These are phyloP conservation scores for Alternaria postmessia DNA, from an alignment of 2,329 filamentous ascomycete genomes.

Conservation along the genomic window DNA sequence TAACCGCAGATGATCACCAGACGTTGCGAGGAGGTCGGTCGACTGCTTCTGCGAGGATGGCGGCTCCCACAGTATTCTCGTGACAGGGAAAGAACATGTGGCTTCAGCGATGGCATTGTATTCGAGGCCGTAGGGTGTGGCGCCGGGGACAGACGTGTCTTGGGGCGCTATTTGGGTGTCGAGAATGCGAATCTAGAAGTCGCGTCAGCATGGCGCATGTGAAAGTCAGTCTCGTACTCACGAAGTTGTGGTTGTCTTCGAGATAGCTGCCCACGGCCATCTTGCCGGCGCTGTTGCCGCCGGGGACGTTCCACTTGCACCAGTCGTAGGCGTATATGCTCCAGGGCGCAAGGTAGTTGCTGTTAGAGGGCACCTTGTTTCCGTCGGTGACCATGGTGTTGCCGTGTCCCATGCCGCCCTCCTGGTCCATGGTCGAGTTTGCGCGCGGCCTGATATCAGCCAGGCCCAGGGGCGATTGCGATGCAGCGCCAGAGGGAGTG, in stretches of 20 bases:
- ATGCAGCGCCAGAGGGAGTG: constrained; percentile 65
- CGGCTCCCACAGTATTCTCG: constrained; percentile 93
- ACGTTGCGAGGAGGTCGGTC: constrained; percentile 93
- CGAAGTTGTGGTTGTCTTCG: constrained; percentile 98
- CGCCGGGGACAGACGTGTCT: constrained; percentile 71
- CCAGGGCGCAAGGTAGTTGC: constrained; percentile 94
- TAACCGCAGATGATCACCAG: constrained; percentile 88
- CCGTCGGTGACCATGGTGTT: constrained; percentile 68
- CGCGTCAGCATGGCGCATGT: constrained; percentile 17
- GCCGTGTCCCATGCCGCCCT: constrained; percentile 66
- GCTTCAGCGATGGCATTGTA: constrained; percentile 95
- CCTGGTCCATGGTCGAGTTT: constrained; percentile 81
- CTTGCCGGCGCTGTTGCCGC: constrained; percentile 78
- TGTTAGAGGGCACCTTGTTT: constrained; percentile 73
- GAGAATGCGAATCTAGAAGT: constrained; percentile 87
- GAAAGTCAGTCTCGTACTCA: constrained; percentile 56
- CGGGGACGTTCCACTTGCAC: constrained; percentile 94
- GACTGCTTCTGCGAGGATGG: constrained; percentile 94
- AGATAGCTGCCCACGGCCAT: constrained; percentile 95
- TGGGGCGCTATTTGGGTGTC: constrained; percentile 82
- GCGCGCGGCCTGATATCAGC: constrained; percentile 90
- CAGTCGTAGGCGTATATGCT: constrained; percentile 96
- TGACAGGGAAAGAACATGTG: constrained; percentile 97
- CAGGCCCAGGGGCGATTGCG: constrained; percentile 88
- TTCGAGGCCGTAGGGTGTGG: constrained; percentile 79